phyloP scores from a whole-genome alignment of 345 rosid species.

The Hevea brasiliensis region DNA sequence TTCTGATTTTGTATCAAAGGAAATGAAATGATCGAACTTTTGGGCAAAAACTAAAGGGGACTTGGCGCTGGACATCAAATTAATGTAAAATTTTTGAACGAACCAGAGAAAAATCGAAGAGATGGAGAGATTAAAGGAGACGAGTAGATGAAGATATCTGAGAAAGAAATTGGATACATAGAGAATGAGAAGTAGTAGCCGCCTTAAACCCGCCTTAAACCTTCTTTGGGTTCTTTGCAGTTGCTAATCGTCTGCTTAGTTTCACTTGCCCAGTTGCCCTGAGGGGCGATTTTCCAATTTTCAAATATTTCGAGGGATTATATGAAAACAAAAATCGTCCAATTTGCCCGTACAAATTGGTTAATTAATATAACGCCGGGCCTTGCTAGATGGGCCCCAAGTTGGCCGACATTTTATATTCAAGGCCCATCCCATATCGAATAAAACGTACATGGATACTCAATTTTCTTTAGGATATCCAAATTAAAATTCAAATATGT shows the following conservation, averaged over 20 bases:
- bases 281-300: background rate
- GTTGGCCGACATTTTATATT: too few species aligned
- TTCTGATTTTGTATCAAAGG: slow-evolving; percentile 29
- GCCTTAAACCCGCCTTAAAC: slow-evolving; percentile 62
- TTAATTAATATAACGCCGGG: too few species aligned
- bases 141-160: background rate
- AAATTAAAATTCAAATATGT: too few species aligned
- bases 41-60: slow-evolving; percentile 38
- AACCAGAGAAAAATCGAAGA: background rate
- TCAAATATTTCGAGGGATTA: too few species aligned
- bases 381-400: too few species aligned
- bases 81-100: background rate
- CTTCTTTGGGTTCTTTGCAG: slow-evolving; percentile 16
- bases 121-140: background rate
- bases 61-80: slow-evolving; percentile 62
- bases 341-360: too few species aligned
- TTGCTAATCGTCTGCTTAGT: background rate
- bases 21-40: slow-evolving; percentile 32
- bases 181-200: slow-evolving; percentile 20
- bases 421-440: too few species aligned
- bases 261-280: background rate
- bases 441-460: too few species aligned
- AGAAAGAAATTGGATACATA: background rate
- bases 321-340: too few species aligned
- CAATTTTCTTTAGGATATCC: too few species aligned